Conservation (phyloP, 2,329 filamentous ascomycete genomes). For the Venturia nashicola region DNA sequence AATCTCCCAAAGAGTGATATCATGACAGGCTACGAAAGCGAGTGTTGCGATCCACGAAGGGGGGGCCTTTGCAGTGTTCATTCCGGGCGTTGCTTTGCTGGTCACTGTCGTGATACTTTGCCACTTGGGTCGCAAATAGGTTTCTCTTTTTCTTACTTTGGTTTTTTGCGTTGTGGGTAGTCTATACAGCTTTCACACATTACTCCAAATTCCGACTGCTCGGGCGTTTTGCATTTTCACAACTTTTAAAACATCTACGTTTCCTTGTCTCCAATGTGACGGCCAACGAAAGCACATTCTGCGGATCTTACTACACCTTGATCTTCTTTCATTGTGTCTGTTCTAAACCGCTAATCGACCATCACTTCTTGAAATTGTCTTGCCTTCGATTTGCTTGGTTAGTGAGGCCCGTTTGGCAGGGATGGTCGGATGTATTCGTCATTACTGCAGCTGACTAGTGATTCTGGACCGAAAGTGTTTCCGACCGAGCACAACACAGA, state of each 20-base stretch:
- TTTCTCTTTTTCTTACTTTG: not conserved
- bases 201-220: not conserved
- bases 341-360: not conserved
- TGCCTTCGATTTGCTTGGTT: not conserved
- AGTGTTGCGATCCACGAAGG: slow-evolving; percentile 1
- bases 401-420: not conserved
- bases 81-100: slow-evolving; percentile 2
- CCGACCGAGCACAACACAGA: not conserved
- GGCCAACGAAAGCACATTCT: too few relatives aligned
- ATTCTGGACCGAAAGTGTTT: not conserved
- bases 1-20: slow-evolving; percentile 6
- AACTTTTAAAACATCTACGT: too few relatives aligned
- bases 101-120: slow-evolving; percentile 4
- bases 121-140: not conserved
- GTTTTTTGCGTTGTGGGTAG: slow-evolving; percentile 1
- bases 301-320: too few relatives aligned
- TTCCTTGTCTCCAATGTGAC: not conserved
- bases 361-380: not conserved
- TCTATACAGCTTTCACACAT: slow-evolving; percentile 1
- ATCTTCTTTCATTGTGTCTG: too few relatives aligned
- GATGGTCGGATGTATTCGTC: not conserved
- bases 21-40: slow-evolving; percentile 6
- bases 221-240: not conserved
- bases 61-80: not conserved
- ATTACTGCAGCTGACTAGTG: not conserved